Base-by-base conservation (phyloP, 345 rosid species). In the Populus nigra region DNA sequence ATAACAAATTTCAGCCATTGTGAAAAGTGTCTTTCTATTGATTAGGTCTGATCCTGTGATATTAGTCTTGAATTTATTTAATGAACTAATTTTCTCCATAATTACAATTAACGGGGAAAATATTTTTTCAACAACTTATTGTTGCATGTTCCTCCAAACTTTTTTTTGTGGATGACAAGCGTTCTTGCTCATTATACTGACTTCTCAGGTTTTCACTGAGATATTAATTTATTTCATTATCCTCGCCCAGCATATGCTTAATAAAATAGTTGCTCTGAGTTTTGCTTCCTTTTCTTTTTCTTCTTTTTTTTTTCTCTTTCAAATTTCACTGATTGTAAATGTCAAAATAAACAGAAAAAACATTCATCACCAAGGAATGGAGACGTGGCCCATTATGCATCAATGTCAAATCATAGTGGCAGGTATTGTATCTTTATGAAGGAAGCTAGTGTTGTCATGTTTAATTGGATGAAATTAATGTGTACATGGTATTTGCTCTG, bases 371-470 rank as follows among this genome's bases (percentile, higher is more conserved):
- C 65, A 17, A 50, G 79, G 76, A 79, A 74, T 23, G 71, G 41
- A 8, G 78, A 74, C 66, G 33, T 50, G 8, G 49, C 69, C 66
- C 53, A 18, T 69, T 47, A 25, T 69, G 41, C 75, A 31, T 69
- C 78, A 35, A 62, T 79, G 65, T 39, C 71, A 74, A 74, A 74
- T 79, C 74, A 69, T 65, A 69, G 75, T 62, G 66, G 43, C 87
- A 87, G 99, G 99, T 93, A 91, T 73, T 38, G 33, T 76, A 65
- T 80, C 16, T 70, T 23, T 68, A n/a, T 35, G 12, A 68, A 17
- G 73, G 45, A 25, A 29, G 13, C 18, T 61, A 17, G 20, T 72
- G 5, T 75, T 69, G 31, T 70, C 47, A 31, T 70, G 20, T 77
- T 33, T 35, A 38, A 43, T 38, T 69, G 45, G 79, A 74, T 71